Evolutionary conservation across 345 rosid genomes (phyloP).

Genomic region (Salix brachista): DNA sequence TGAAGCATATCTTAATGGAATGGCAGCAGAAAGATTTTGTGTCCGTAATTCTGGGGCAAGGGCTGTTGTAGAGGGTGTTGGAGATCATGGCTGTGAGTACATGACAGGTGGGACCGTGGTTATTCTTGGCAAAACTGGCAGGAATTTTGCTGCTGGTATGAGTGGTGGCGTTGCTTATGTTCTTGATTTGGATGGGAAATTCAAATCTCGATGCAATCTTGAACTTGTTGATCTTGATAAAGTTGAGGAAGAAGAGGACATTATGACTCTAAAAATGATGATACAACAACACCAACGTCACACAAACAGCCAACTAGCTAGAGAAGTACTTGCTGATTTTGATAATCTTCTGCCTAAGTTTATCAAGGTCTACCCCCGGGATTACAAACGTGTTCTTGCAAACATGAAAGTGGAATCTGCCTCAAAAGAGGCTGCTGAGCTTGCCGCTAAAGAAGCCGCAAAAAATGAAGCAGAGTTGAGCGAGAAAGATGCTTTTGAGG

Average conservation of each 20-base stretch:
- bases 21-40: slow-evolving; percentile 99
- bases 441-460: slow-evolving; percentile 46
- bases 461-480: slow-evolving; percentile 49
- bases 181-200: slow-evolving; percentile 77
- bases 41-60: slow-evolving; percentile 99
- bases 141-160: slow-evolving; percentile 99
- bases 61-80: slow-evolving; percentile 98
- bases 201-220: slow-evolving; percentile 70
- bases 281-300: slow-evolving; percentile 96
- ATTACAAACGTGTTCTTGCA: slow-evolving; percentile 88
- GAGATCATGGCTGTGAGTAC: slow-evolving; percentile 99
- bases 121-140: slow-evolving; percentile 95
- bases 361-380: slow-evolving; percentile 92
- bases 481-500: slow-evolving; percentile 79
- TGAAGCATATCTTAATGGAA: slow-evolving; percentile 94
- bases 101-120: slow-evolving; percentile 99
- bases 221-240: slow-evolving; percentile 95
- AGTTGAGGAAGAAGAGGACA: slow-evolving; percentile 91
- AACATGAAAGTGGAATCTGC: slow-evolving; percentile 59
- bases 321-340: slow-evolving; percentile 77
- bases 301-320: slow-evolving; percentile 82
- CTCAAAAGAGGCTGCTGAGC: slow-evolving; percentile 34
- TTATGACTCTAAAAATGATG: slow-evolving; percentile 82
- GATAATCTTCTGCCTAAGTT: slow-evolving; percentile 72
- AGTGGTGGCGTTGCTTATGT: slow-evolving; percentile 98